Evolutionary conservation across 192 early-diverging fungal genomes (phyloP).

Genomic region (Linnemannia elongata): DNA sequence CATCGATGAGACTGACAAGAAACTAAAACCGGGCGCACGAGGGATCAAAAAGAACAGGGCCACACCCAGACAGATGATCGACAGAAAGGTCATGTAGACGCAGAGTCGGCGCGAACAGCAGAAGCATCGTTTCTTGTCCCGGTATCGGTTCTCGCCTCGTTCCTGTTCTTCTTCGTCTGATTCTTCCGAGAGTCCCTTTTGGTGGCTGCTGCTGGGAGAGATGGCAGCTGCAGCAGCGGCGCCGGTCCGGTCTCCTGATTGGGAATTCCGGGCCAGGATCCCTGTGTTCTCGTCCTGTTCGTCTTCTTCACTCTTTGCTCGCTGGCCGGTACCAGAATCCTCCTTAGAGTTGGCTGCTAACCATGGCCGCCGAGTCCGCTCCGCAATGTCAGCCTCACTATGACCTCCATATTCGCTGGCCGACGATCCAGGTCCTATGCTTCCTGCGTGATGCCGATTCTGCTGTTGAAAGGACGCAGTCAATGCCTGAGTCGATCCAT

Average conservation of each 20-base stretch:
- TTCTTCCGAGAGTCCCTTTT: conserved; percentile 8
- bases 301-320: neutral
- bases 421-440: neutral
- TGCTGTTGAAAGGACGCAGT: conserved; percentile 7
- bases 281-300: conserved; percentile 41
- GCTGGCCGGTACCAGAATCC: neutral
- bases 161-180: conserved; percentile 51
- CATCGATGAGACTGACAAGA: conserved; percentile 19
- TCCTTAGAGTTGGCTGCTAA: neutral
- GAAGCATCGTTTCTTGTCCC: conserved; percentile 39
- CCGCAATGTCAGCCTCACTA: neutral
- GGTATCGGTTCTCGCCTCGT: conserved; percentile 15
- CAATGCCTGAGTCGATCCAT: conserved; percentile 20
- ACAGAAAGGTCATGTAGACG: conserved; percentile 40
- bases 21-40: conserved; percentile 29
- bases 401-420: neutral
- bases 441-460: neutral
- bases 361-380: neutral
- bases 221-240: neutral
- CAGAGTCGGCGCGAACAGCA: conserved; percentile 41
- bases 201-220: neutral
- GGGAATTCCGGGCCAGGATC: conserved; percentile 15
- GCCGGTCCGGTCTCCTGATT: conserved; percentile 3
- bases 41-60: conserved; percentile 45
- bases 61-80: conserved; percentile 12